Evolutionary conservation across 495 filamentous ascomycete species (phyloP).

Genomic region (Penicillium daleae): DNA sequence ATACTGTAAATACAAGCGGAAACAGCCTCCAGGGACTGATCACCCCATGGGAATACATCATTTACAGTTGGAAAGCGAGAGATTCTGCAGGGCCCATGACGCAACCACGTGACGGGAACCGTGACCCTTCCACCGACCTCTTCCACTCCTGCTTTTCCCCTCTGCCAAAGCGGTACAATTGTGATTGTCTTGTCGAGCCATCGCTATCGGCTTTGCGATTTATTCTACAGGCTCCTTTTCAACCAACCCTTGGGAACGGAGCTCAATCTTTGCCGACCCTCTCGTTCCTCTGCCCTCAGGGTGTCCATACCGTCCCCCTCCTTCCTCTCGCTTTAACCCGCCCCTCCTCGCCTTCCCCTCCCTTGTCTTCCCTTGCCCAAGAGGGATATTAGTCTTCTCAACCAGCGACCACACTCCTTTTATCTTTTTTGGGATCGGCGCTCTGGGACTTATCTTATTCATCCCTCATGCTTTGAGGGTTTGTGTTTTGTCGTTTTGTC

Average conservation of each 20-base stretch:
- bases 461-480: constrained; percentile 47
- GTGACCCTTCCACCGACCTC: constrained; percentile 31
- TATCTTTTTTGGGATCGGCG: constrained; percentile 31
- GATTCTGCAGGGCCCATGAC: constrained; percentile 41
- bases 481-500: constrained; percentile 41
- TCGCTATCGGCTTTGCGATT: constrained; percentile 18
- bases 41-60: no score
- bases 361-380: constrained; percentile 18
- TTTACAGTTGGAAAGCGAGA: not conserved
- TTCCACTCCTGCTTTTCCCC: constrained; percentile 35
- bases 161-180: constrained; percentile 32
- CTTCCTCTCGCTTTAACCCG: constrained; percentile 33
- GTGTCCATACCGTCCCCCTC: constrained; percentile 34
- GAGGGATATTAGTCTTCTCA: constrained; percentile 23
- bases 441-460: constrained; percentile 30
- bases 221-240: constrained; percentile 12
- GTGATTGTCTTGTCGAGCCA: constrained; percentile 23
- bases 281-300: constrained; percentile 25
- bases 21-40: not conserved
- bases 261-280: constrained; percentile 12
- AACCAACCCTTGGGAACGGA: constrained; percentile 5
- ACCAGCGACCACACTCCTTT: constrained; percentile 31
- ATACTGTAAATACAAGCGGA: constrained; percentile 1
- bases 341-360: constrained; percentile 34
- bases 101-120: constrained; percentile 48